Evolutionary conservation across 2,329 filamentous ascomycete species (phyloP).

Genomic region (Plenodomus biglobosus): DNA sequence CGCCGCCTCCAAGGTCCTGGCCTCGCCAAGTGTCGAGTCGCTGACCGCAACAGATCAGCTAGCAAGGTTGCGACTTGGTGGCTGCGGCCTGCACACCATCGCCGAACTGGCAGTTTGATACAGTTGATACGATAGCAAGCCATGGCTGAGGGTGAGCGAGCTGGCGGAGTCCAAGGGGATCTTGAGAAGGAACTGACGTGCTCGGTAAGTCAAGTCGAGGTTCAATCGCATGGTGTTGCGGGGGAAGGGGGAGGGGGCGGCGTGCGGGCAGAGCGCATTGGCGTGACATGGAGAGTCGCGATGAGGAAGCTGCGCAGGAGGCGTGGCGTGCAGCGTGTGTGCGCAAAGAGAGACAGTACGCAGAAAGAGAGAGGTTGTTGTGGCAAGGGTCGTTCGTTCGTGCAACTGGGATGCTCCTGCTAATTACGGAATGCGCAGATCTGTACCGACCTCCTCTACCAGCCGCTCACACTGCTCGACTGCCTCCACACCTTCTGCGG

Average conservation of each 20-base stretch:
- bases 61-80: constrained; percentile 10
- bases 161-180: constrained; percentile 58
- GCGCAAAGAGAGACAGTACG: not conserved
- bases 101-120: not conserved
- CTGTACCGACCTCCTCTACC: constrained; percentile 91
- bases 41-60: constrained; percentile 20
- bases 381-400: constrained; percentile 3
- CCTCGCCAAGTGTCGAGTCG: constrained; percentile 19
- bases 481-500: constrained; percentile 96
- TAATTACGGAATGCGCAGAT: constrained; percentile 62
- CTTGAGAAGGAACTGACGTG: constrained; percentile 93
- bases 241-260: too few relatives aligned
- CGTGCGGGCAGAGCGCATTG: not conserved
- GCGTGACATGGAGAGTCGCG: not conserved
- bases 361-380: too few relatives aligned
- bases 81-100: not conserved
- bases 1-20: constrained; percentile 7
- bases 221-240: constrained; percentile 13
- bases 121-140: constrained; percentile 3
- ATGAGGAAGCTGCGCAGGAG: not conserved
- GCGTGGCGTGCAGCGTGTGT: not conserved
- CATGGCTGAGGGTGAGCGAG: constrained; percentile 39
- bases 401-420: constrained; percentile 18
- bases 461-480: constrained; percentile 87
- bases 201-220: constrained; percentile 71